These are phyloP conservation scores for Russula sp. DNA, from an alignment of 768 basidiomycete species.

Conservation along the genomic window DNA sequence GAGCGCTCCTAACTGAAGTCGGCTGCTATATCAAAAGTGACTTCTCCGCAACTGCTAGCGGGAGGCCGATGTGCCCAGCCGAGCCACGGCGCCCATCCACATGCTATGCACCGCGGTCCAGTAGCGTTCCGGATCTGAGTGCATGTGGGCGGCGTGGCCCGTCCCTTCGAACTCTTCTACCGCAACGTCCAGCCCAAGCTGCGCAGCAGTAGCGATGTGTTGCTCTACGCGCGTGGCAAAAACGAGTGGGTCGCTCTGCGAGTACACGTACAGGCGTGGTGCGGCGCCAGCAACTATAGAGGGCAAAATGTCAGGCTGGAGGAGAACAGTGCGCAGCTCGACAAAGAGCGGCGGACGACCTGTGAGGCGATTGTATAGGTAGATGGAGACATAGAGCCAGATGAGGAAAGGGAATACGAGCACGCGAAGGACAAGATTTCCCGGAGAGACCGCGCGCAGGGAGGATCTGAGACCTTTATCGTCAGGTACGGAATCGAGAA, in stretches of 20 bases:
- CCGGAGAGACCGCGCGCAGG: conserved; percentile 18
- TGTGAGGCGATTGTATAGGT: conserved; percentile 12
- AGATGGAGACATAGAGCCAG: conserved; percentile 21
- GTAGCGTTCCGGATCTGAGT: conserved; percentile 22
- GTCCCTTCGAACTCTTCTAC: conserved; percentile 22
- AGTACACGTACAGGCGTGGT: conserved; percentile 22
- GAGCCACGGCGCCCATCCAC: conserved; percentile 18
- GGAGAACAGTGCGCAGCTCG: conserved; percentile 19
- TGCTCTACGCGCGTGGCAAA: conserved; percentile 15
- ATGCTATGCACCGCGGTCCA: conserved; percentile 20
- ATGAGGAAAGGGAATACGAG: conserved; percentile 21
- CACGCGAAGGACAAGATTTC: conserved; percentile 7
- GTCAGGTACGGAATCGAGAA: conserved; percentile 24
- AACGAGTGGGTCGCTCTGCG: conserved; percentile 22
- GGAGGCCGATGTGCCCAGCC: neutral
- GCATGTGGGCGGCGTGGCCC: conserved; percentile 23
- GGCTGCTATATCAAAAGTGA: too few relatives aligned
- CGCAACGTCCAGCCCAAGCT: conserved; percentile 21
- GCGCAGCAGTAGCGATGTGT: conserved; percentile 16
- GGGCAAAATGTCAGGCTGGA: conserved; percentile 20
- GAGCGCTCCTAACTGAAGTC: too few relatives aligned
- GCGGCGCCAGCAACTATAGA: neutral
- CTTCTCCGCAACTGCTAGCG: neutral
- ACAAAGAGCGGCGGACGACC: conserved; percentile 16
- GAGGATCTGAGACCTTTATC: conserved; percentile 22